Conservation (phyloP, 805 yeast species). For the Candida cerambycidarum region DNA sequence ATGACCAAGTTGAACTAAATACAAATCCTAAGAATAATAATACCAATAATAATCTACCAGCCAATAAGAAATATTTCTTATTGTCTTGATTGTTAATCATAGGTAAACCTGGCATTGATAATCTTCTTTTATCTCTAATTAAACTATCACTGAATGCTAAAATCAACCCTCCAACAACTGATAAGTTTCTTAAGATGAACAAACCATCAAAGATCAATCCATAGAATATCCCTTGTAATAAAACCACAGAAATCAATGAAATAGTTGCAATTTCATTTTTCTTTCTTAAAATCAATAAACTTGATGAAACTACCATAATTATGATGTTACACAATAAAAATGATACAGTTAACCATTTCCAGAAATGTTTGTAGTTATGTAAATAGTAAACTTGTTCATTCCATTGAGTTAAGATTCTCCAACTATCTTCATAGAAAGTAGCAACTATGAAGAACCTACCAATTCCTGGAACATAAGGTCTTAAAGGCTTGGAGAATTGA, state of each 20-base stretch:
- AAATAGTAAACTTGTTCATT: conserved; percentile 83
- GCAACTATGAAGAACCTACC: conserved; percentile 92
- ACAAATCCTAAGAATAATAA: conserved; percentile 84
- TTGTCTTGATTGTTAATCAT: conserved; percentile 68
- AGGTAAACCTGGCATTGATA: conserved; percentile 73
- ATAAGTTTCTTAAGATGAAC: conserved; percentile 82
- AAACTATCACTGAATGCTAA: conserved; percentile 85
- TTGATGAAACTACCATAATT: conserved; percentile 72
- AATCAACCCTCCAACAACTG: conserved; percentile 89
- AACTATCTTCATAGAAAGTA: conserved; percentile 87
- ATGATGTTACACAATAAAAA: conserved; percentile 64
- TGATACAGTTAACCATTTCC: conserved; percentile 72
- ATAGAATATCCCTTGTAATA: conserved; percentile 82
- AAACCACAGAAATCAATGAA: conserved; percentile 65
- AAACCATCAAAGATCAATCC: conserved; percentile 80
- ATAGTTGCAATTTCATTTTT: conserved; percentile 69
- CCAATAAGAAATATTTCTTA: conserved; percentile 78
- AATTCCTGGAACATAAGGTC: conserved; percentile 79
- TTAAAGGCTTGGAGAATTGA: conserved; percentile 50
- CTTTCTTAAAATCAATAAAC: conserved; percentile 67
- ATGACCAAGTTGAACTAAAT: conserved; percentile 70
- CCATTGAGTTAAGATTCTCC: conserved; percentile 87
- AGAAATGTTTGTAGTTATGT: conserved; percentile 74
- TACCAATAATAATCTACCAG: conserved; percentile 84
- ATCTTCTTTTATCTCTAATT: conserved; percentile 69